Percentiles rank a stretch among this genome's conserved stretches.
Evolutionary conservation across 345 rosid species (phyloP).

Genomic region (Acer negundo): DNA sequence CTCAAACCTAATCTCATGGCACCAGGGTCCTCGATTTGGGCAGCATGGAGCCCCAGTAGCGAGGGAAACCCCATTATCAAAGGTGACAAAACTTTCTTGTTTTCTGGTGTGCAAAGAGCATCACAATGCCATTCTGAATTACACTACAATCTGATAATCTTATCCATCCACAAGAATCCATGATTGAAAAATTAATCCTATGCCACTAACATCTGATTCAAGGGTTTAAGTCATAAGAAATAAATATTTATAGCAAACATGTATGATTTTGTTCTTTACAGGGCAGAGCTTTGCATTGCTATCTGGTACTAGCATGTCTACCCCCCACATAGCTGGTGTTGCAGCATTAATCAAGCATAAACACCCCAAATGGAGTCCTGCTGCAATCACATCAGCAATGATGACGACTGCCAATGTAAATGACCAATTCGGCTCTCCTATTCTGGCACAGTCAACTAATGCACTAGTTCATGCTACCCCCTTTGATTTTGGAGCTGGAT

Average conservation of each 20-base stretch:
- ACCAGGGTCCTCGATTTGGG: constrained; percentile 58
- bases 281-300: constrained; percentile 48
- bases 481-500: constrained; percentile 49
- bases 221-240: background rate
- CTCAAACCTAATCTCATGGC: constrained; percentile 56
- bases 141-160: background rate
- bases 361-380: constrained; percentile 53
- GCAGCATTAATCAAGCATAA: constrained; percentile 54
- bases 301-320: constrained; percentile 53
- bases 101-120: background rate
- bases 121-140: background rate
- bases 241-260: too few relatives aligned
- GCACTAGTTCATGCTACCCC: constrained; percentile 39
- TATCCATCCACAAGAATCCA: background rate
- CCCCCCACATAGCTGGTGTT: constrained; percentile 52
- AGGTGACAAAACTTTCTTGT: constrained; percentile 25
- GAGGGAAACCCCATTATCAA: constrained; percentile 44
- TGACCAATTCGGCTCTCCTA: constrained; percentile 38
- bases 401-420: constrained; percentile 45
- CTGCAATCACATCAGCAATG: constrained; percentile 49
- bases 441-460: constrained; percentile 39
- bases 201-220: background rate
- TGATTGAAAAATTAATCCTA: background rate
- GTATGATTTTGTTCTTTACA: constrained; percentile 14
- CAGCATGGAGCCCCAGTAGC: constrained; percentile 49